A percentile compares a stretch with the other conserved stretches of the same genome.
Conservation (phyloP, 192 early-diverging fungal genomes). For the Coemansia javaensis region DNA sequence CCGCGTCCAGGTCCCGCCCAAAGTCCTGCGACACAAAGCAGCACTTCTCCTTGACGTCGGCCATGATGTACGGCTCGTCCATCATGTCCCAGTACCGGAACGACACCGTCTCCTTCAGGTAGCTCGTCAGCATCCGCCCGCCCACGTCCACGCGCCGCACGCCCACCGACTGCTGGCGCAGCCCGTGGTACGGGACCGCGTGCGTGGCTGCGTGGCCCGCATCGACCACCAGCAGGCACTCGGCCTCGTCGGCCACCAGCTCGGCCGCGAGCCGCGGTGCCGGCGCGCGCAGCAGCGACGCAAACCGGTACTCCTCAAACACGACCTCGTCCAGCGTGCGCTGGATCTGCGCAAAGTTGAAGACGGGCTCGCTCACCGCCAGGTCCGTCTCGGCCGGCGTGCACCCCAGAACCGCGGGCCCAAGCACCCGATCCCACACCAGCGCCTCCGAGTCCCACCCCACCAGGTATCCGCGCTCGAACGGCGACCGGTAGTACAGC, state of each 20-base stretch:
- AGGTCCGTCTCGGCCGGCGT: constrained; percentile 58
- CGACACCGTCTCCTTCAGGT: constrained; percentile 87
- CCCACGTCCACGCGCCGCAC: constrained; percentile 76
- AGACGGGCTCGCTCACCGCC: constrained; percentile 70
- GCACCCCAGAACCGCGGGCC: constrained; percentile 59
- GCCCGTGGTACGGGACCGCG: constrained; percentile 62
- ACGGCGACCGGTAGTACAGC: constrained; percentile 67
- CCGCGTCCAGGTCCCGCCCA: constrained; percentile 55
- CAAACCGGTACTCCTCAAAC: constrained; percentile 82
- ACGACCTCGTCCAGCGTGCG: constrained; percentile 72
- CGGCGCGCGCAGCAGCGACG: constrained; percentile 22
- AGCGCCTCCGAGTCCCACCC: constrained; percentile 75
- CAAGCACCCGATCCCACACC: constrained; percentile 76
- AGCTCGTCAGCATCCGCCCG: constrained; percentile 81
- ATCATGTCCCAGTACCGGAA: constrained; percentile 93
- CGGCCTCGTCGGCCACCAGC: constrained; percentile 15
- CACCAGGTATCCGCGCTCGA: constrained; percentile 76
- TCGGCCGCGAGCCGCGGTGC: constrained; percentile 13
- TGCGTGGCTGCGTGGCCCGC: constrained; percentile 79
- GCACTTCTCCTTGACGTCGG: constrained; percentile 76
- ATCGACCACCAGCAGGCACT: constrained; percentile 71
- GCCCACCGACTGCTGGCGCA: constrained; percentile 52
- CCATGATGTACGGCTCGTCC: constrained; percentile 85
- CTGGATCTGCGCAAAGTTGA: constrained; percentile 72
- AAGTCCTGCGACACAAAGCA: constrained; percentile 74